Percentiles rank a stretch among this genome's conserved stretches.
These are phyloP conservation scores for Rhododendron mucronatum DNA, from an alignment of 148 eudicot genomes.

Conservation along the genomic window DNA sequence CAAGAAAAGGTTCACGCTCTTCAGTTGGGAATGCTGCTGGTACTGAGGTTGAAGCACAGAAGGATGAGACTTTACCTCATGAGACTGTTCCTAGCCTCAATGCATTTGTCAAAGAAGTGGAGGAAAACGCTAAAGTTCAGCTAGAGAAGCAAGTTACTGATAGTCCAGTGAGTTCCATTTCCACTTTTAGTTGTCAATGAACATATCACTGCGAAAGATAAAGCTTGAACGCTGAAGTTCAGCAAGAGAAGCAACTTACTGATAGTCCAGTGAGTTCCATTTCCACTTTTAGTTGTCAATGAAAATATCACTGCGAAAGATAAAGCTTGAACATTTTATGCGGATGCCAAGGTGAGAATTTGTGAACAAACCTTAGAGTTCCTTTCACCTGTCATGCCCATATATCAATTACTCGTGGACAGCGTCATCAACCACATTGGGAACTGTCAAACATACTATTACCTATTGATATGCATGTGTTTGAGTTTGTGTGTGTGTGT, in stretches of 20 bases:
- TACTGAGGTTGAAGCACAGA: slow-evolving; percentile 32
- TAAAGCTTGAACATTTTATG: neutral
- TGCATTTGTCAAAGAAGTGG: slow-evolving; percentile 12
- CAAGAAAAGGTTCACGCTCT: slow-evolving; percentile 25
- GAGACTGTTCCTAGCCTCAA: slow-evolving; percentile 12
- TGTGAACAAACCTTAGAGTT: neutral
- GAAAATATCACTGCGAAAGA: too few relatives aligned
- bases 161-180: slow-evolving; percentile 42
- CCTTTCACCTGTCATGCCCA: neutral
- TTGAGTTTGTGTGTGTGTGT: neutral
- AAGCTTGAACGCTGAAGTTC: slow-evolving; percentile 19
- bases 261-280: slow-evolving; percentile 45
- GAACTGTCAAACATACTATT: neutral
- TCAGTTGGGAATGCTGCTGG: slow-evolving; percentile 21
- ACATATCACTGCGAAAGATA: neutral
- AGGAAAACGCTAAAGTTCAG: slow-evolving; percentile 30
- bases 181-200: neutral
- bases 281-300: neutral
- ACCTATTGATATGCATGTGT: neutral
- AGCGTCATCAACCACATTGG: neutral
- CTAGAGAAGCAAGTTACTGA: slow-evolving; percentile 37
- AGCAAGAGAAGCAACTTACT: slow-evolving; percentile 34
- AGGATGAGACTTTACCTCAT: slow-evolving; percentile 20
- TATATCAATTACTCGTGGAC: neutral
- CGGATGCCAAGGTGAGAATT: neutral